Evolutionary conservation across 148 eudicot species (phyloP).

Genomic region (Dianthus caryophyllus): DNA sequence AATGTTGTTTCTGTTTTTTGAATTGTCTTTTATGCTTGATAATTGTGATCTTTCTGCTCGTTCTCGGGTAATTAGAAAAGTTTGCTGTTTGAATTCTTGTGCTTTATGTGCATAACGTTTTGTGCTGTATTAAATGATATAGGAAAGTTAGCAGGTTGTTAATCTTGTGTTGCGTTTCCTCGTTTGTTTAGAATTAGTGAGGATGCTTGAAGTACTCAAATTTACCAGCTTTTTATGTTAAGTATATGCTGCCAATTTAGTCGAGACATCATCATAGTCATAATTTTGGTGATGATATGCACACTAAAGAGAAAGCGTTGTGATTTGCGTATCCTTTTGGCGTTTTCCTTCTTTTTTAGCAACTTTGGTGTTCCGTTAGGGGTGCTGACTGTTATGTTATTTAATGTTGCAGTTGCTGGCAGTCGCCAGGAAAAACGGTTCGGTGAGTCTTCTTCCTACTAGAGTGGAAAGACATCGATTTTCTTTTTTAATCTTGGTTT

Average conservation of each 20-base stretch:
- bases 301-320: no score
- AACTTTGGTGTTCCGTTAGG: background rate
- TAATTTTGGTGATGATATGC: background rate
- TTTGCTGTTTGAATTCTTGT: background rate
- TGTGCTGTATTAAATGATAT: background rate
- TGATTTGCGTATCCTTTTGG: no score
- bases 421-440: conserved; percentile 81
- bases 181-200: no score
- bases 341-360: no score
- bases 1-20: background rate
- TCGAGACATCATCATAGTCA: background rate
- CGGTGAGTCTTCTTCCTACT: conserved; percentile 44
- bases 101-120: no score
- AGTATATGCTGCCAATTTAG: background rate
- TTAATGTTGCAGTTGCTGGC: conserved; percentile 60
- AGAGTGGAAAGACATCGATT: background rate
- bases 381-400: conserved; percentile 6
- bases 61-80: background rate
- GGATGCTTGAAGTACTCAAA: no score
- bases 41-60: background rate
- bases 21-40: background rate
- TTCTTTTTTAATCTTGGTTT: background rate
- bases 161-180: no score
- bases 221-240: no score
- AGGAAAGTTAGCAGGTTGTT: no score